phyloP scores from a whole-genome alignment of 495 filamentous ascomycete genomes.

The Venustampulla echinocandica region DNA sequence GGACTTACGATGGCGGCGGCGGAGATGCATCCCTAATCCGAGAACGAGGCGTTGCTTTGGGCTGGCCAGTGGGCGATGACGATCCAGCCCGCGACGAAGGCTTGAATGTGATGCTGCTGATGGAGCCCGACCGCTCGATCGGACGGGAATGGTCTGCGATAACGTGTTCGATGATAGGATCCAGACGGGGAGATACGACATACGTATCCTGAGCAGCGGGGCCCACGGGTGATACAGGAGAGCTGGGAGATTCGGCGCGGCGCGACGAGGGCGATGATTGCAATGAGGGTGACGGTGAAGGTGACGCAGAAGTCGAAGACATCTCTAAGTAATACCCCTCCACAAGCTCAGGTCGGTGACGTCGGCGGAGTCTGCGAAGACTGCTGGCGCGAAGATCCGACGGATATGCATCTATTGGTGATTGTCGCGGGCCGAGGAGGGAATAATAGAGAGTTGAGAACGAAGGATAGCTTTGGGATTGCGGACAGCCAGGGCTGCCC shows the following conservation, averaged over 20 bases:
- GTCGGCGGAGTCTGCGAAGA: not conserved
- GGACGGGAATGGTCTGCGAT: slow-evolving; percentile 12
- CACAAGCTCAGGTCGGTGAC: not conserved
- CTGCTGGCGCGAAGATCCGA: not conserved
- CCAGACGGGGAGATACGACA: slow-evolving; percentile 10
- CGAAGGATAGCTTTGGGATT: not conserved
- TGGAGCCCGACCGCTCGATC: slow-evolving; percentile 1
- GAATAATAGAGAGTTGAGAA: no score
- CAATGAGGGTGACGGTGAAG: not conserved
- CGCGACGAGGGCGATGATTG: not conserved
- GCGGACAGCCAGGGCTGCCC: not conserved
- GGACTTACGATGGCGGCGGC: slow-evolving; percentile 21
- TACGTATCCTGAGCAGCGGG: slow-evolving; percentile 4
- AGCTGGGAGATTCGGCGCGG: not conserved
- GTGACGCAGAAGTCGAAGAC: not conserved
- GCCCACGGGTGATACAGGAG: slow-evolving; percentile 4
- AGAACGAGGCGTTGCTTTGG: slow-evolving; percentile 8
- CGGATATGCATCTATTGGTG: slow-evolving; percentile 1
- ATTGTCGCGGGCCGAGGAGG: no score
- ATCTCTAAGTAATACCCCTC: not conserved
- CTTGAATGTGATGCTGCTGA: slow-evolving; percentile 18
- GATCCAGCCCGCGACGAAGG: slow-evolving; percentile 1
- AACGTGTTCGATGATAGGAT: slow-evolving; percentile 22
- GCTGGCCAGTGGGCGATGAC: not conserved
- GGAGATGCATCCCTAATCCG: slow-evolving; percentile 17